phyloP scores from a whole-genome alignment of 1,284 basidiomycete genomes.

The Cystobasidium pallidum region DNA sequence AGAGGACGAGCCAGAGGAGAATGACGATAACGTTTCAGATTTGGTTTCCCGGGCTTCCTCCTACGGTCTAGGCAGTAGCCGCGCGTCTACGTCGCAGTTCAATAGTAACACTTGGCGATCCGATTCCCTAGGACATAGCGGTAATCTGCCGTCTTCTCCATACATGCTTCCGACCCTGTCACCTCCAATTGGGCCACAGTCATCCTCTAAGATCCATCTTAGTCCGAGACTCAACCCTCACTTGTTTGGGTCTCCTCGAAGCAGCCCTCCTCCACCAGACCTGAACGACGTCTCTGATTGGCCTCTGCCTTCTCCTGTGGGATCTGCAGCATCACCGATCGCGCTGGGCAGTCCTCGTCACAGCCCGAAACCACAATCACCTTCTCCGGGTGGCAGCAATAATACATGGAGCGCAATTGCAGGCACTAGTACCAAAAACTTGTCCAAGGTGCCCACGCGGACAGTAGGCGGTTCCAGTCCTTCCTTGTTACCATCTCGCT shows the following conservation, averaged over 20 bases:
- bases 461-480: neutral
- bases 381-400: slow-evolving; percentile 5
- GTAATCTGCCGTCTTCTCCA: slow-evolving; percentile 14
- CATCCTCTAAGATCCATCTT: slow-evolving; percentile 46
- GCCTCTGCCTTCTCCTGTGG: neutral
- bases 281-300: neutral
- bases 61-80: slow-evolving; percentile 21
- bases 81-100: neutral
- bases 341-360: neutral
- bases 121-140: neutral
- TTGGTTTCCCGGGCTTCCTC: slow-evolving; percentile 16
- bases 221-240: slow-evolving; percentile 46
- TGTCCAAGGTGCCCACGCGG: neutral
- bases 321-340: neutral
- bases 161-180: slow-evolving; percentile 38
- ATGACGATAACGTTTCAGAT: slow-evolving; percentile 16
- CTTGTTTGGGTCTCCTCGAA: slow-evolving; percentile 8
- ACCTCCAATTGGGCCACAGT: slow-evolving; percentile 10
- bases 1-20: slow-evolving; percentile 10
- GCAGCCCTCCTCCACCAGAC: slow-evolving; percentile 15
- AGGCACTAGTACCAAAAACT: neutral
- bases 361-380: neutral
- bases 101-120: slow-evolving; percentile 1
- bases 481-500: slow-evolving; percentile 2
- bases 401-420: slow-evolving; percentile 17